phyloP scores from a whole-genome alignment of 176 grass and related monocot genomes.

The Musa acuminata region DNA sequence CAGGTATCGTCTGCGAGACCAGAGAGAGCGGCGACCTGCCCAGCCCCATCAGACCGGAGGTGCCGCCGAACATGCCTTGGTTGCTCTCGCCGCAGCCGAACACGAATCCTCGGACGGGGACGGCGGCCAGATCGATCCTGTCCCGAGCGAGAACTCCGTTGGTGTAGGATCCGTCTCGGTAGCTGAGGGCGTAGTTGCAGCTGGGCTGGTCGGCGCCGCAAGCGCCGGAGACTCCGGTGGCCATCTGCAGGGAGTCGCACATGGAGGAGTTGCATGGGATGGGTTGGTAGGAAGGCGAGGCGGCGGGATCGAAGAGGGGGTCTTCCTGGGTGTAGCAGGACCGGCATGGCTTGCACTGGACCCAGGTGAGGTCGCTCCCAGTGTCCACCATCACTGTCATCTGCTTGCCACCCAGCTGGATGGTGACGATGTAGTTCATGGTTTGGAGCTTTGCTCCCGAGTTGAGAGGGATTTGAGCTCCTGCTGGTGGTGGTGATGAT shows the following conservation, averaged over 20 bases:
- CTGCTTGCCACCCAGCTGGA: constrained; percentile 32
- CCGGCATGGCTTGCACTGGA: constrained; percentile 63
- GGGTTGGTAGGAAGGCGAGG: constrained; percentile 42
- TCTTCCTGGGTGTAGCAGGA: constrained; percentile 58
- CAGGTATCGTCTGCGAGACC: constrained; percentile 43
- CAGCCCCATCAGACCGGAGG: constrained; percentile 71
- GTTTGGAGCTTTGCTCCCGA: constrained; percentile 47
- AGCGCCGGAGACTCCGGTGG: constrained; percentile 8
- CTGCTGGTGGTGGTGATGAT: constrained; percentile 5
- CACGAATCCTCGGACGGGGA: not conserved
- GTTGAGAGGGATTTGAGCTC: constrained; percentile 32
- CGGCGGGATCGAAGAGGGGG: constrained; percentile 58
- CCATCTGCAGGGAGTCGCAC: constrained; percentile 31
- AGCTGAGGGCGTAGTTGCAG: constrained; percentile 54
- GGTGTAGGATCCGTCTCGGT: constrained; percentile 61
- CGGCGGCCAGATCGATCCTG: constrained; percentile 31
- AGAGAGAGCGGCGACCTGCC: constrained; percentile 66
- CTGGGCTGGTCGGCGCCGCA: constrained; percentile 22
- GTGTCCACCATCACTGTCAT: constrained; percentile 66
- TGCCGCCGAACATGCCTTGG: constrained; percentile 62
- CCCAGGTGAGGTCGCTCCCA: constrained; percentile 76
- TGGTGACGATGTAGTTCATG: constrained; percentile 46
- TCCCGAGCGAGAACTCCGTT: constrained; percentile 53
- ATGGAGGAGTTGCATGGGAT: constrained; percentile 48
- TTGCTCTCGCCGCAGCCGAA: constrained; percentile 40